Evolutionary conservation across 2,329 filamentous ascomycete species (phyloP), one percentile per base, ranked within the genome.

Genomic region (Aspergillus phoenicis): DNA sequence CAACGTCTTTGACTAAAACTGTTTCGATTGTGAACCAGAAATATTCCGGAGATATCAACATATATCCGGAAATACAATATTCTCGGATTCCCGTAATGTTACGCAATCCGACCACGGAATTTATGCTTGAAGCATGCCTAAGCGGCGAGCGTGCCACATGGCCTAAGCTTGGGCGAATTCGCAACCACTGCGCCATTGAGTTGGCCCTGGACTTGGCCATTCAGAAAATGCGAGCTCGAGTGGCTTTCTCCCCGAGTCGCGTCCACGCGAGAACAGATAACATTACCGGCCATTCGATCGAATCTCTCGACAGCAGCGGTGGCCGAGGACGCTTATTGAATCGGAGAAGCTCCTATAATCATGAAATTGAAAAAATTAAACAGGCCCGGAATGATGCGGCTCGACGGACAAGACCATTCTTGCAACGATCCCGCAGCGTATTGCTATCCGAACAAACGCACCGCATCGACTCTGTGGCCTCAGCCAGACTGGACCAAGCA

Each of bases 21-120:
- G 85, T 87, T 45, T 93, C 91, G 1, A 87, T 98, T 15, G 82
- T 98, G 53, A 93, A 88, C 65, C 94, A 98, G 71, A 91, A 90
- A 65, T 98, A 98, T 71, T 93, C 91, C 2, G 94, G 94, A 6
- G 93, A 98, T 75, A 97, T 98, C 72, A 98, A 93, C 48, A 97
- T 98, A 57, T 83, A 96, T 33, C 93, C 93, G 0, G 87, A 92
- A 57, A 89, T 96, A 60, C 85, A 85, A 4, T 87, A 90, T 56
- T 83, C 87, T 7, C 89, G 96, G 63, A 85, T 96, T 22, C 89
- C 90, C 0, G 84, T 85, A 8, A 87, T 97, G 26, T 81, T 98
- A 48, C 89, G 85, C 64, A 98, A 98, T 61, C 94, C 94, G 1
- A 93, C 90, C 0, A 80, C 87, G 0, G 91, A 93, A 4, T 98